Base-by-base conservation (phyloP, 257 asterid species). In the Penstemon eatonii region DNA sequence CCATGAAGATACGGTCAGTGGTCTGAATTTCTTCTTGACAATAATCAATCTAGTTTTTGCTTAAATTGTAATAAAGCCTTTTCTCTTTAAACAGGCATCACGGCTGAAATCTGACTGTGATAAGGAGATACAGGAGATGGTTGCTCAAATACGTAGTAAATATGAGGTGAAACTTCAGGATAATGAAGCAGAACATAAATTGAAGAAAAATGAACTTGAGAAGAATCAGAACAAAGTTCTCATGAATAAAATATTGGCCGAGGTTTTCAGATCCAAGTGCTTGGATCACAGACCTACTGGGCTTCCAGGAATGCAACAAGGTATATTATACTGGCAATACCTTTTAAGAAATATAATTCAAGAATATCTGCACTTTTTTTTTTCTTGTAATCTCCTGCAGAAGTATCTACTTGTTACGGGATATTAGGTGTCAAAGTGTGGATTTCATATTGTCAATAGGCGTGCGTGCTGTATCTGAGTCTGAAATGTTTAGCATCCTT, bases 201-300 rank as follows among this genome's bases (percentile, higher is more conserved):
- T 18, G 66, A 83, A 80, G 63, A 78, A 63, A 76, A 55, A 73
- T 33, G 82, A 59, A 70, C 79, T 83, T 56, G 78, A 73, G 42
- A 70, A 44, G 67, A 85, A 75, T 73, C 72, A 43, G 6, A 70
- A 67, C 7, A 82, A 56, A 79, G 79, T 83, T 78, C 58, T 67
- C 60, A 73, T 66, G 85, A 86, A 87, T 77, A 79, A 74, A 73
- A 37, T 66, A 42, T 76, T 92, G 78, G 88, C 98, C 5, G 88
- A 81, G 52, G 76, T 73, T 64, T 75, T 85, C 69, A 78, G 84
- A 60, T 62, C 73, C 36, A 78, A 63, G 58, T 81, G 87, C 70
- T 49, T 75, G 79, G 81, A 79, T 77, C 75, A 47, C 55, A 69
- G 75, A 86, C 80, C 87, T 63, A 39, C 89, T 38, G 82, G 81